Evolutionary conservation across 306 rosid genomes (phyloP).

Genomic region (Cucumis melo): DNA sequence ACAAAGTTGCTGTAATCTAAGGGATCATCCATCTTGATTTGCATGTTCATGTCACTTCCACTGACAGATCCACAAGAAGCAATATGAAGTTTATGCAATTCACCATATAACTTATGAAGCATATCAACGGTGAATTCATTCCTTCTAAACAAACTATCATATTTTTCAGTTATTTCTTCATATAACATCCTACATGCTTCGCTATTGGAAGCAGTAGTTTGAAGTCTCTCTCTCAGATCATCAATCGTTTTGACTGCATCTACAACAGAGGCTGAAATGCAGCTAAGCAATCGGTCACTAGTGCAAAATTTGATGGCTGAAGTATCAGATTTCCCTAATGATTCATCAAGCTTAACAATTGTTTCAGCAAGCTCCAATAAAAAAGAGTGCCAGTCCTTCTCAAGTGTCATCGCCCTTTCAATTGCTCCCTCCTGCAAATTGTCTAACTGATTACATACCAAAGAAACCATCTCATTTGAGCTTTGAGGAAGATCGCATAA

Average conservation of each 20-base stretch:
- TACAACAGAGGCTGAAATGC: slow-evolving; percentile 38
- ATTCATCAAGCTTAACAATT: slow-evolving; percentile 50
- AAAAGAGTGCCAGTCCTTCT: slow-evolving; percentile 45
- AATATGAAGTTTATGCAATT: slow-evolving; percentile 37
- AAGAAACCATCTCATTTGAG: slow-evolving; percentile 49
- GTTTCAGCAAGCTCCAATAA: slow-evolving; percentile 32
- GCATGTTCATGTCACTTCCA: slow-evolving; percentile 28
- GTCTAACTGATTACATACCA: slow-evolving; percentile 38
- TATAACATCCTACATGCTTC: slow-evolving; percentile 27
- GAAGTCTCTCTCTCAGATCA: slow-evolving; percentile 50
- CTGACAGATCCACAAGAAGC: slow-evolving; percentile 28
- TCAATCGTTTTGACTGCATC: slow-evolving; percentile 48
- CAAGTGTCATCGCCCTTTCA: slow-evolving; percentile 45
- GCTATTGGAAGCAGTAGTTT: slow-evolving; percentile 33
- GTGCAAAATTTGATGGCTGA: slow-evolving; percentile 14
- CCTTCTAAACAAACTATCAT: slow-evolving; percentile 43
- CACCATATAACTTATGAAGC: slow-evolving; percentile 35
- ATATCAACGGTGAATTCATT: slow-evolving; percentile 41
- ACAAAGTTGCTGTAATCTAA: slow-evolving; percentile 45
- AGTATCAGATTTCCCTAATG: slow-evolving; percentile 25
- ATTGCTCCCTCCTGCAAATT: slow-evolving; percentile 46
- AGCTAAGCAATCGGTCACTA: slow-evolving; percentile 13
- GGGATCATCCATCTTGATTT: slow-evolving; percentile 36
- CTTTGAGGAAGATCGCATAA: slow-evolving; percentile 38
- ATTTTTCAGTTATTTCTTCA: slow-evolving; percentile 43